Evolutionary conservation across 2,329 filamentous ascomycete genomes (phyloP).

Genomic region (Fusarium denticulatum): DNA sequence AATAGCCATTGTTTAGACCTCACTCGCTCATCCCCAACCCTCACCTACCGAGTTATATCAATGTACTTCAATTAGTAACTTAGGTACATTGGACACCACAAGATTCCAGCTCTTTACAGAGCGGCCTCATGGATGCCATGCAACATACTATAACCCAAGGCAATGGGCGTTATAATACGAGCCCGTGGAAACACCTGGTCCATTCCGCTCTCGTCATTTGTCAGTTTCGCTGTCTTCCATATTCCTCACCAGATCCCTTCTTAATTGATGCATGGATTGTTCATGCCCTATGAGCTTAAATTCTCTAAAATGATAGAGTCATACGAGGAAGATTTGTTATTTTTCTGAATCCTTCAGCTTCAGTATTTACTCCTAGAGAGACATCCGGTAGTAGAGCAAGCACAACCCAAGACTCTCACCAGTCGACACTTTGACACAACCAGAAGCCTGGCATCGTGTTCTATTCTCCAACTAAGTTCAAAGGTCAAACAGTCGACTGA

Average conservation of each 20-base stretch:
- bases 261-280: not conserved
- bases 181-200: not conserved
- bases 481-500: not conserved
- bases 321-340: not conserved
- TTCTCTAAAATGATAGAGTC: not conserved
- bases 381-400: not conserved
- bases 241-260: not conserved
- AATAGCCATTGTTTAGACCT: not conserved
- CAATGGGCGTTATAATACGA: not conserved
- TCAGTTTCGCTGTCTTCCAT: not conserved
- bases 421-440: not conserved
- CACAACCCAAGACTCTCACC: not conserved
- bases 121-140: not conserved
- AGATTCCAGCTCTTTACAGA: not conserved
- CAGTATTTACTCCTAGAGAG: not conserved
- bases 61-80: not conserved
- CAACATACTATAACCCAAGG: not conserved
- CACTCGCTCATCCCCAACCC: slow-evolving; percentile 5
- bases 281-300: not conserved
- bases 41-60: not conserved
- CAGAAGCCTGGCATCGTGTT: not conserved
- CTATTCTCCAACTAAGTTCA: not conserved
- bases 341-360: not conserved
- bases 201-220: not conserved
- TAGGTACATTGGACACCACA: not conserved